A percentile compares a stretch with the other conserved stretches of the same genome.
phyloP scores from a whole-genome alignment of 805 yeast genomes.

The Candida coquimbonensis region DNA sequence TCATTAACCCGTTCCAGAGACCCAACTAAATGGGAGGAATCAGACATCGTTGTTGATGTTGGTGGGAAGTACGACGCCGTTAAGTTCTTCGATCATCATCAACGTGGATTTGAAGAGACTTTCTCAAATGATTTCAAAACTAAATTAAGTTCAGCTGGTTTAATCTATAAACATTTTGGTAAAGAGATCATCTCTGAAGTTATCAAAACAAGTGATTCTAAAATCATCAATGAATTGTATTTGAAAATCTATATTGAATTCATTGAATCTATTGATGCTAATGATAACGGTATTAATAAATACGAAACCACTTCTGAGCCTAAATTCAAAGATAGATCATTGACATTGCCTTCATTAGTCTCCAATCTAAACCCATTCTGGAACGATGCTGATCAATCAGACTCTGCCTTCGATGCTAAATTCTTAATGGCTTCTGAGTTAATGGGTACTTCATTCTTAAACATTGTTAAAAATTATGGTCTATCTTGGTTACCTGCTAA shows the following conservation, averaged over 20 bases:
- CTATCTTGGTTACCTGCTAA: conserved; percentile 90
- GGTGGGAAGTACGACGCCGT: conserved; percentile 83
- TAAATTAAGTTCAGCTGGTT: conserved; percentile 88
- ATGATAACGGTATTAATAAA: conserved; percentile 86
- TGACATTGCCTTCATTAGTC: conserved; percentile 73
- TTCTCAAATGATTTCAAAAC: conserved; percentile 61
- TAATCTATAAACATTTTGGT: conserved; percentile 83
- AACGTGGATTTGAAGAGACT: conserved; percentile 77
- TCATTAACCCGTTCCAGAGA: conserved; percentile 77
- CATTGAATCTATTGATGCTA: conserved; percentile 89
- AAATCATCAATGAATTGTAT: conserved; percentile 58
- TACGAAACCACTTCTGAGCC: conserved; percentile 47
- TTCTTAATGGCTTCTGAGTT: conserved; percentile 67
- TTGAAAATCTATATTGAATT: conserved; percentile 78
- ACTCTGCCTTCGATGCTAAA: conserved; percentile 56
- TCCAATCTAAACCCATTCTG: conserved; percentile 80
- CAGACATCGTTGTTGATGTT: conserved; percentile 94
- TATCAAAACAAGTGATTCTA: conserved; percentile 32
- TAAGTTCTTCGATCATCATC: conserved; percentile 94
- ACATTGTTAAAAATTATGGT: conserved; percentile 63
- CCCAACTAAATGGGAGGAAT: conserved; percentile 70
- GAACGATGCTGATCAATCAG: conserved; percentile 56
- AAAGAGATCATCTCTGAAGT: conserved; percentile 54
- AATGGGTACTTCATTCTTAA: conserved; percentile 77
- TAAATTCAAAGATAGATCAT: conserved; percentile 62